These are phyloP conservation scores for Pelargonium myrrhifolium DNA, from an alignment of 441 rosid genomes.

Conservation along the genomic window DNA sequence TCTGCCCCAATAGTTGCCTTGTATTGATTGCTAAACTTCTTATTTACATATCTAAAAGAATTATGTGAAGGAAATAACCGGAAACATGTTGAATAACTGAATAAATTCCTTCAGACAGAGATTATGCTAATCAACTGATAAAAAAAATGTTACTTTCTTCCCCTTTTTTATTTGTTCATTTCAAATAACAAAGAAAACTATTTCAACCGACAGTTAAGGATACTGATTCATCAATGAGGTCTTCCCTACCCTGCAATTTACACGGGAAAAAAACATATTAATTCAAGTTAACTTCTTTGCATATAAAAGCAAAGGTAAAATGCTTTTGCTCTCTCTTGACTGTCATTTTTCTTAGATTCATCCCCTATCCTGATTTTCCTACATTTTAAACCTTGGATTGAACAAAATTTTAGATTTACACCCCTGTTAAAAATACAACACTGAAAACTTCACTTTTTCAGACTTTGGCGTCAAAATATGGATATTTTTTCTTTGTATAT, in stretches of 20 bases:
- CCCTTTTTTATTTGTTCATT: not conserved
- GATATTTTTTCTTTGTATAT: too few relatives aligned
- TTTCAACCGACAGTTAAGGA: constrained; percentile 23
- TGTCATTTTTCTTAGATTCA: too few relatives aligned
- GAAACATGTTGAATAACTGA: not conserved
- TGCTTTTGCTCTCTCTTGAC: too few relatives aligned
- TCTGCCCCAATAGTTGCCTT: constrained; percentile 75
- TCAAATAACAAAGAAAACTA: not conserved
- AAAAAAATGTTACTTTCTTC: not conserved
- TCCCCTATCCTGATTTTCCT: too few relatives aligned
- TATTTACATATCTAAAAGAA: constrained; percentile 58
- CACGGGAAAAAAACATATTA: constrained; percentile 8
- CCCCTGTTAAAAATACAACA: too few relatives aligned
- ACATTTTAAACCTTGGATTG: too few relatives aligned
- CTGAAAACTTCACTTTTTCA: too few relatives aligned
- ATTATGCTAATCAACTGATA: not conserved
- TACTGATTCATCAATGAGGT: constrained; percentile 81
- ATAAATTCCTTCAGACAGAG: not conserved
- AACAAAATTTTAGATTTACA: too few relatives aligned
- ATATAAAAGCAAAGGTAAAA: not conserved
- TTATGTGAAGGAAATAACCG: constrained; percentile 27
- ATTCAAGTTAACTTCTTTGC: not conserved
- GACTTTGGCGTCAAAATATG: too few relatives aligned
- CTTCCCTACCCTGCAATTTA: constrained; percentile 64
- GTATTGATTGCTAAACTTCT: constrained; percentile 74